These are phyloP conservation scores for Neonectria punicea DNA, from an alignment of 2,329 filamentous ascomycete species.

Conservation along the genomic window DNA sequence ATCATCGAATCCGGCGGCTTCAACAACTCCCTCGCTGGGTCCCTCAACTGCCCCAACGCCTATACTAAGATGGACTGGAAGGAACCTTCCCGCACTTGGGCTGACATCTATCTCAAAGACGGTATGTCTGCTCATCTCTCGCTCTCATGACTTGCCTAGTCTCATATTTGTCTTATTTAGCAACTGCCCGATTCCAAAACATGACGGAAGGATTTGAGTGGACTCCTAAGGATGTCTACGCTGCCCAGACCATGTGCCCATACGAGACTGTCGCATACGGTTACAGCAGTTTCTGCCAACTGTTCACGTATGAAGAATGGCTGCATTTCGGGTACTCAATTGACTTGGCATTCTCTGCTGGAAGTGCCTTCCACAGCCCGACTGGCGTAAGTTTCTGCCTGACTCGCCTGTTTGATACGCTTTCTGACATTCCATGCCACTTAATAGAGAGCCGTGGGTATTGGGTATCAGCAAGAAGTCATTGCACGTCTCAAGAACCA, in stretches of 20 bases:
- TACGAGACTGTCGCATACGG: conserved; percentile 84
- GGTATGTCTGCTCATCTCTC: conserved; percentile 46
- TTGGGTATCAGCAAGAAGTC: conserved; percentile 79
- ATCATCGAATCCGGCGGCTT: conserved; percentile 72
- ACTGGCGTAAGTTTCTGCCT: conserved; percentile 59
- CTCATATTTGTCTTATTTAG: conserved; percentile 47
- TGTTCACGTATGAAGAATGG: conserved; percentile 83
- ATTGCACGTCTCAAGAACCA: conserved; percentile 77
- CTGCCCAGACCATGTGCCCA: conserved; percentile 77
- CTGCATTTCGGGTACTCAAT: conserved; percentile 75
- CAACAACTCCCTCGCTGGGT: conserved; percentile 78
- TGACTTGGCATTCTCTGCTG: conserved; percentile 73
- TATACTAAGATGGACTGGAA: conserved; percentile 61
- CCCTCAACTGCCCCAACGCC: conserved; percentile 73
- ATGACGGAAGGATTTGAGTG: conserved; percentile 70
- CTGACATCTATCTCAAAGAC: conserved; percentile 70
- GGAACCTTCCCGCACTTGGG: conserved; percentile 69
- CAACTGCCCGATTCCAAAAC: conserved; percentile 67
- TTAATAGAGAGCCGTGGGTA: conserved; percentile 71
- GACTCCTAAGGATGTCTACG: conserved; percentile 71
- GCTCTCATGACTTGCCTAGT: too few relatives aligned
- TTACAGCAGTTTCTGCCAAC: conserved; percentile 77
- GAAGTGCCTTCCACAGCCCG: conserved; percentile 71
- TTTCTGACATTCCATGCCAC: conserved; percentile 6
- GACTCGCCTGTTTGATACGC: too few relatives aligned